Evolutionary conservation across 2,329 filamentous ascomycete genomes (phyloP).

Genomic region (Scolecobasidium constrictum): DNA sequence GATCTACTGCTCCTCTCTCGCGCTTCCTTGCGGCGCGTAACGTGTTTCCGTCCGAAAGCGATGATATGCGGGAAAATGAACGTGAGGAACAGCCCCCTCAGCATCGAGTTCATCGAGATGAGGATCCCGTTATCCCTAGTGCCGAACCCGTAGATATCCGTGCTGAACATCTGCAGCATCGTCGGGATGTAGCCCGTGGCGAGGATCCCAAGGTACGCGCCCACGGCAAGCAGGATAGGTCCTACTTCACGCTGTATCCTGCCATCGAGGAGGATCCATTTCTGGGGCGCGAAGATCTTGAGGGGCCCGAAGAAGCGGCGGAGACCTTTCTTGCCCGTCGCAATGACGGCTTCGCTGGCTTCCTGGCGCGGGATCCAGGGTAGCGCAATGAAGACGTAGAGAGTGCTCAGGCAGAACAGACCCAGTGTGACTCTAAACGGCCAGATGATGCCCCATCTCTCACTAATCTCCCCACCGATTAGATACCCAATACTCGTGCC

Average conservation of each 20-base stretch:
- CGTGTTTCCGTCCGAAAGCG: constrained; percentile 27
- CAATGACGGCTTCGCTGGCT: constrained; percentile 12
- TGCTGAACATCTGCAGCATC: constrained; percentile 41
- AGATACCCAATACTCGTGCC: constrained; percentile 55
- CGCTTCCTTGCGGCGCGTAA: constrained; percentile 37
- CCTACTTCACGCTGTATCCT: constrained; percentile 46
- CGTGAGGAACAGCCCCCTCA: constrained; percentile 34
- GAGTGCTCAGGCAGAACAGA: constrained; percentile 37
- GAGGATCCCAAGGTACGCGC: constrained; percentile 57
- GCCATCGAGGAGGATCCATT: constrained; percentile 41
- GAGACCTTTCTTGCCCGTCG: constrained; percentile 24
- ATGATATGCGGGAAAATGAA: constrained; percentile 35
- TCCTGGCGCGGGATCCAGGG: constrained; percentile 33
- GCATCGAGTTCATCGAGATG: constrained; percentile 33
- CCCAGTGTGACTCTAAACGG: constrained; percentile 55
- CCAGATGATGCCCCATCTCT: constrained; percentile 49
- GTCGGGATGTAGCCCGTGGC: constrained; percentile 58
- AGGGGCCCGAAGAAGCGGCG: constrained; percentile 52
- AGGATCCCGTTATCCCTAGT: constrained; percentile 34
- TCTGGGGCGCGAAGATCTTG: constrained; percentile 49
- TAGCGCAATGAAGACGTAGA: constrained; percentile 31
- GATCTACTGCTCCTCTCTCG: constrained; percentile 7
- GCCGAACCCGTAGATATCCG: constrained; percentile 32
- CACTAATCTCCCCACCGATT: constrained; percentile 53
- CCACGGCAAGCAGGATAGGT: constrained; percentile 51